Percentiles rank a stretch among this genome's conserved stretches.
phyloP scores from a whole-genome alignment of 306 rosid species.

The Fragaria nilgerrensis region DNA sequence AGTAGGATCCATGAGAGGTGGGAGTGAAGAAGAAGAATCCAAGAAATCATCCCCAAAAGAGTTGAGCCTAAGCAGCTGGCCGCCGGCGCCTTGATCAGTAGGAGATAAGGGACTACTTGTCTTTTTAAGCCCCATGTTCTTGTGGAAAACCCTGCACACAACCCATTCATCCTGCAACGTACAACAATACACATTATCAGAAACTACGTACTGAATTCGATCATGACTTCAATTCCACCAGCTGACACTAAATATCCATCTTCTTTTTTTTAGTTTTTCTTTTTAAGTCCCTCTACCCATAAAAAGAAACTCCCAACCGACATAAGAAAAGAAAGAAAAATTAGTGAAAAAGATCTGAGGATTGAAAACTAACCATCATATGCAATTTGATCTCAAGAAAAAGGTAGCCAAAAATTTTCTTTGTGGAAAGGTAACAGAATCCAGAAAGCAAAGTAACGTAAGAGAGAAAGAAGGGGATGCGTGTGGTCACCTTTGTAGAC shows the following conservation, averaged over 20 bases:
- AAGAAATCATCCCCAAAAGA: constrained; percentile 43
- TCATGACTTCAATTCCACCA: too few species aligned
- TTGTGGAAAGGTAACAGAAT: neutral
- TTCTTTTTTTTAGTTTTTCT: too few species aligned
- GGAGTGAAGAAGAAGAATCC: constrained; percentile 63
- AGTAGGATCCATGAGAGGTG: constrained; percentile 68
- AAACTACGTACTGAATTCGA: neutral
- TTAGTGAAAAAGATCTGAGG: constrained; percentile 15
- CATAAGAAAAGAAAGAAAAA: constrained; percentile 12
- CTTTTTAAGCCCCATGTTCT: constrained; percentile 48
- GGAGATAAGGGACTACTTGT: constrained; percentile 21
- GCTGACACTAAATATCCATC: too few species aligned
- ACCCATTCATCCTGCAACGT: constrained; percentile 85
- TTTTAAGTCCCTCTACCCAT: neutral
- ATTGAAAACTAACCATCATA: constrained; percentile 21
- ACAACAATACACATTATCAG: neutral
- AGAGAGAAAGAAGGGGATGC: neutral
- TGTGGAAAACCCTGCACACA: constrained; percentile 77
- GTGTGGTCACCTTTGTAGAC: constrained; percentile 46
- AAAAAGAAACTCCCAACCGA: constrained; percentile 52
- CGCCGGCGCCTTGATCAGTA: constrained; percentile 3
- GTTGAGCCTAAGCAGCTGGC: constrained; percentile 37
- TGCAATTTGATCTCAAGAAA: neutral
- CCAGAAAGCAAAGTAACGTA: neutral
- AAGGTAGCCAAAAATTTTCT: neutral